Conservation (phyloP, 2,329 filamentous ascomycete genomes). For the Aspergillus cejpii region DNA sequence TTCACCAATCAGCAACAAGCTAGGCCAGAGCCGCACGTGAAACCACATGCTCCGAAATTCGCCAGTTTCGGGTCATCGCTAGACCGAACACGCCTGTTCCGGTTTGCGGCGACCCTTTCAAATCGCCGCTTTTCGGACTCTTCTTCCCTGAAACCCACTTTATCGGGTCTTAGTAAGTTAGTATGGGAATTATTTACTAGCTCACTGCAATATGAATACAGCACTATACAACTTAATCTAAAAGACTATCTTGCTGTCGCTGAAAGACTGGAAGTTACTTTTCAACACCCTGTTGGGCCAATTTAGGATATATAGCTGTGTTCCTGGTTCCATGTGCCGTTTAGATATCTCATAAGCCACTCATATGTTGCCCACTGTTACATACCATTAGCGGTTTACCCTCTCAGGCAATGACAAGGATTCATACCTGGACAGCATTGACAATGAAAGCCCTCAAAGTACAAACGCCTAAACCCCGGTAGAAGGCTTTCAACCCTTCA, state of each 20-base stretch:
- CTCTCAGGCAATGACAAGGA: neutral
- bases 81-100: conserved; percentile 18
- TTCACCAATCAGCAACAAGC: conserved; percentile 16
- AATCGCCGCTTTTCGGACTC: conserved; percentile 28
- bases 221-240: conserved; percentile 12
- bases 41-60: conserved; percentile 26
- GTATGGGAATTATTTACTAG: conserved; percentile 29
- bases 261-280: neutral
- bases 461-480: conserved; percentile 70
- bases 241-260: neutral
- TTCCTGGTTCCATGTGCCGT: conserved; percentile 15
- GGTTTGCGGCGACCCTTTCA: conserved; percentile 22
- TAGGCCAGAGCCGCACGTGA: conserved; percentile 15
- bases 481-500: conserved; percentile 60
- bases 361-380: conserved; percentile 81
- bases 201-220: conserved; percentile 15
- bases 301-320: neutral
- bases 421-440: conserved; percentile 66
- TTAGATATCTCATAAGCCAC: conserved; percentile 61
- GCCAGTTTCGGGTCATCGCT: conserved; percentile 14
- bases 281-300: neutral
- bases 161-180: conserved; percentile 15
- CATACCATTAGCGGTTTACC: conserved; percentile 7
- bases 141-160: conserved; percentile 14
- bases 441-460: conserved; percentile 83